Evolutionary conservation across 2,329 filamentous ascomycete species (phyloP).

Genomic region (Aspergillus jensenii): DNA sequence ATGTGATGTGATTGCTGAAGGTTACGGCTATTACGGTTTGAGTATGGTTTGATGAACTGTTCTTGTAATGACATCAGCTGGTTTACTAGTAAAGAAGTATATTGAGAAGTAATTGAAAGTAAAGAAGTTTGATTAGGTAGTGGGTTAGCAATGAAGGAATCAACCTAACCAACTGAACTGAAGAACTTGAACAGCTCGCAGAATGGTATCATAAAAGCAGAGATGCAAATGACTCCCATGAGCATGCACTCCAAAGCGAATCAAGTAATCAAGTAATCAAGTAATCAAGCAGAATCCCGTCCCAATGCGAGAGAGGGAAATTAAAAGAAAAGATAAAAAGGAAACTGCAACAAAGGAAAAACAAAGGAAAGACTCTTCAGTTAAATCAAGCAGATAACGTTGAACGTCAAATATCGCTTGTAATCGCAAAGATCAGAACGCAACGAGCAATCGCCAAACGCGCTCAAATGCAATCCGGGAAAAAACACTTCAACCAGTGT

Average conservation of each 20-base stretch:
- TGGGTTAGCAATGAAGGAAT: slow-evolving; percentile 23
- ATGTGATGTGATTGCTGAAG: background rate
- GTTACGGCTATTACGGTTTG: background rate
- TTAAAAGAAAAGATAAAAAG: slow-evolving; percentile 8
- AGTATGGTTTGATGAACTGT: background rate
- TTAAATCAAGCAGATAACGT: slow-evolving; percentile 21
- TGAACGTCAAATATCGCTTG: slow-evolving; percentile 5
- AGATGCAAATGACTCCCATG: slow-evolving; percentile 27
- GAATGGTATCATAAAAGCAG: slow-evolving; percentile 40
- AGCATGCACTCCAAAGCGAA: slow-evolving; percentile 19
- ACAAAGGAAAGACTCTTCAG: slow-evolving; percentile 21
- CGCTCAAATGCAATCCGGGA: slow-evolving; percentile 37
- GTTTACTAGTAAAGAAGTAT: background rate
- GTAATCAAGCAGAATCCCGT: slow-evolving; percentile 23
- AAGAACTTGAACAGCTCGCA: slow-evolving; percentile 20
- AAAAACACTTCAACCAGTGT: slow-evolving; percentile 1
- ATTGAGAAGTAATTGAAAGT: slow-evolving; percentile 1
- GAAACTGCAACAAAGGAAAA: slow-evolving; percentile 12
- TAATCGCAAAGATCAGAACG: slow-evolving; percentile 13
- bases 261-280: background rate
- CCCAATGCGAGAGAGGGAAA: slow-evolving; percentile 19
- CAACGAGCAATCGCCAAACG: slow-evolving; percentile 31
- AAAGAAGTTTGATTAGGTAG: slow-evolving; percentile 15
- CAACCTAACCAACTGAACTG: slow-evolving; percentile 14
- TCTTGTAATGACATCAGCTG: background rate